Conservation (phyloP, 257 asterid species). For the Nicotiana obtusifolia region DNA sequence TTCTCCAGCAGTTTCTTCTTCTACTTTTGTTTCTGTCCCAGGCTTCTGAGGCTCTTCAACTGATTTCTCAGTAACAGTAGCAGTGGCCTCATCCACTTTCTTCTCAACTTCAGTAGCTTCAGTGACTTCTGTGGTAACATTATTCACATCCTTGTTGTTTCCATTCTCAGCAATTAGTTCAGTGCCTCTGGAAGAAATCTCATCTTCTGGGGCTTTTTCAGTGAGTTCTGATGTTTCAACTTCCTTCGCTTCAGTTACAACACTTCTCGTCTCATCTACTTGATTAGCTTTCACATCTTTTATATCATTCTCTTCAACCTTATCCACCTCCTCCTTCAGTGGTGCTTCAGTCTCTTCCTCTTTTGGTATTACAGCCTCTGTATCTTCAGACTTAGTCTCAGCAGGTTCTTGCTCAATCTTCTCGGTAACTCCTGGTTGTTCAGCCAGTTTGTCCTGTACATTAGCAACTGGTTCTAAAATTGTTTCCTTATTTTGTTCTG, state of each 20-base stretch:
- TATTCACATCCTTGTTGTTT: slow-evolving; percentile 10
- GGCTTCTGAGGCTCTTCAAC: slow-evolving; percentile 21
- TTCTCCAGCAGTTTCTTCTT: slow-evolving; percentile 18
- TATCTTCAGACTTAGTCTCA: slow-evolving; percentile 15
- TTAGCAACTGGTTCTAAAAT: slow-evolving; percentile 16
- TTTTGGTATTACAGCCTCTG: background rate
- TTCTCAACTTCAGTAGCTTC: slow-evolving; percentile 28
- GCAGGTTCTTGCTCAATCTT: slow-evolving; percentile 23
- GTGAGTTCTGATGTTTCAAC: slow-evolving; percentile 20
- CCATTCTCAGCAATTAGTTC: slow-evolving; percentile 4
- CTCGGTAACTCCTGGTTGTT: slow-evolving; percentile 15
- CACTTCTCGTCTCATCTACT: slow-evolving; percentile 12
- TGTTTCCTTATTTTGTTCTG: slow-evolving; percentile 14
- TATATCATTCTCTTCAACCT: slow-evolving; percentile 9
- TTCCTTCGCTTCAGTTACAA: slow-evolving; percentile 18
- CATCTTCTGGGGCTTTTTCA: slow-evolving; percentile 23
- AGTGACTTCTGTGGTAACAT: slow-evolving; percentile 15
- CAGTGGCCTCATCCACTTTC: slow-evolving; percentile 13
- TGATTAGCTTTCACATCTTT: slow-evolving; percentile 15
- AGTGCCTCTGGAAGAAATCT: slow-evolving; percentile 25
- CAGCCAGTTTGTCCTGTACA: slow-evolving; percentile 26
- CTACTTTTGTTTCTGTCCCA: slow-evolving; percentile 18
- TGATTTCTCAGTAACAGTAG: background rate
- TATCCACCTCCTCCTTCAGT: slow-evolving; percentile 19
- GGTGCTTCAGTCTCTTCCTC: slow-evolving; percentile 3